phyloP scores from a whole-genome alignment of 2,329 filamentous ascomycete species.

The Geoglossum cookeanum region DNA sequence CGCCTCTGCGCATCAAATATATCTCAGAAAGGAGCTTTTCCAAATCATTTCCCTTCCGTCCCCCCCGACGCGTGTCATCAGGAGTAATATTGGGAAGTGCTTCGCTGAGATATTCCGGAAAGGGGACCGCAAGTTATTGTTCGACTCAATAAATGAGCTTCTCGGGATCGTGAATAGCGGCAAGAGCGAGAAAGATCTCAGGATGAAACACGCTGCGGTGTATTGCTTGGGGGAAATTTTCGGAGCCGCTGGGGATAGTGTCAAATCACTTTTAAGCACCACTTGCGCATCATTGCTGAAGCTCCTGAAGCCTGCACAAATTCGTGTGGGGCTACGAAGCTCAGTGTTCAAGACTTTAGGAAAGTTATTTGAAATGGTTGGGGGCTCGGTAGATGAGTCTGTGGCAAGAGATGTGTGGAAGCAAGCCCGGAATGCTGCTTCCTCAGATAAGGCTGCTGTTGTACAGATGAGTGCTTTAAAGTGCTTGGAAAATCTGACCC shows the following conservation, averaged over 20 bases:
- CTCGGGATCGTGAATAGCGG: constrained; percentile 50
- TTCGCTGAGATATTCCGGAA: constrained; percentile 66
- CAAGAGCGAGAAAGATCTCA: constrained; percentile 61
- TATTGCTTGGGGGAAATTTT: constrained; percentile 79
- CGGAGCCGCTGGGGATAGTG: constrained; percentile 82
- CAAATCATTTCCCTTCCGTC: constrained; percentile 71
- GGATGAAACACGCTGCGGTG: constrained; percentile 70
- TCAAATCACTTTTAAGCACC: constrained; percentile 62
- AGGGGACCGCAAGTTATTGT: constrained; percentile 79
- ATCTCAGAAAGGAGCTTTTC: constrained; percentile 84
- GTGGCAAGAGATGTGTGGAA: constrained; percentile 90
- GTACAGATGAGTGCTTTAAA: constrained; percentile 63
- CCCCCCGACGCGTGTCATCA: constrained; percentile 68
- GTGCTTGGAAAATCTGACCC: constrained; percentile 56
- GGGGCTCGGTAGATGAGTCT: constrained; percentile 60
- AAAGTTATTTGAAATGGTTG: constrained; percentile 59
- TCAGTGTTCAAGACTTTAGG: constrained; percentile 56
- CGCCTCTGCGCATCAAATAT: constrained; percentile 73
- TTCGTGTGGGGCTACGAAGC: constrained; percentile 64
- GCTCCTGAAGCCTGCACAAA: constrained; percentile 58
- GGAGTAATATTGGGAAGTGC: constrained; percentile 73
- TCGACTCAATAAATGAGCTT: constrained; percentile 86
- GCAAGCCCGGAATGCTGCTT: constrained; percentile 57
- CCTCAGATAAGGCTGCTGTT: constrained; percentile 63
- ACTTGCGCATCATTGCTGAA: constrained; percentile 56